A percentile compares a stretch with the other conserved stretches of the same genome.
Evolutionary conservation across 1,139 yeast species (phyloP).

Genomic region (Candida glucosophila): DNA sequence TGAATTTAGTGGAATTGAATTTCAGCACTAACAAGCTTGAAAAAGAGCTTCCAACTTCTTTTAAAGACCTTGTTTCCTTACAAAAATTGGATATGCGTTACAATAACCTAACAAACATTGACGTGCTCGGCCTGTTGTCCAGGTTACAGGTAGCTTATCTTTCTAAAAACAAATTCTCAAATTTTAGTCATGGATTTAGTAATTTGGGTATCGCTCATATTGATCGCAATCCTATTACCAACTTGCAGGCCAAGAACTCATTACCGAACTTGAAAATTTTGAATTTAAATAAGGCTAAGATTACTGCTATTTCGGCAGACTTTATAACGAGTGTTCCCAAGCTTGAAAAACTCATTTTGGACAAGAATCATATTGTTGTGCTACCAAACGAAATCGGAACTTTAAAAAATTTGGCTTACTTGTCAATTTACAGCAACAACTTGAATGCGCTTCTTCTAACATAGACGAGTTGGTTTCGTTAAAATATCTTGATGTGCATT

Average conservation of each 20-base stretch:
- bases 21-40: conserved; percentile 66
- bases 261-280: conserved; percentile 60
- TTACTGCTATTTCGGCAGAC: conserved; percentile 62
- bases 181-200: conserved; percentile 55
- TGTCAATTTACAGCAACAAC: conserved; percentile 71
- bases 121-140: conserved; percentile 55
- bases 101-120: conserved; percentile 60
- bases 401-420: conserved; percentile 49
- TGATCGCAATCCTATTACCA: conserved; percentile 73
- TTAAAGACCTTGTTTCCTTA: conserved; percentile 46
- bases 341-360: conserved; percentile 67
- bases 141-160: conserved; percentile 66
- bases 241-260: conserved; percentile 50
- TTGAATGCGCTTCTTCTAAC: conserved; percentile 64
- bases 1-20: conserved; percentile 57
- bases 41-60: conserved; percentile 46
- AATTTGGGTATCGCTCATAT: conserved; percentile 43
- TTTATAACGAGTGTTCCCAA: conserved; percentile 56
- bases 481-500: conserved; percentile 71
- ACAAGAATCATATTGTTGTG: conserved; percentile 73
- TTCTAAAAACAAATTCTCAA: conserved; percentile 70
- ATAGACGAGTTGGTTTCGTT: conserved; percentile 53
- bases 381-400: conserved; percentile 64
- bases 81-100: conserved; percentile 72
- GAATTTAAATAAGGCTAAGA: conserved; percentile 74